phyloP scores from a whole-genome alignment of 2,329 filamentous ascomycete species.

The Aspergillus thermomutatus region DNA sequence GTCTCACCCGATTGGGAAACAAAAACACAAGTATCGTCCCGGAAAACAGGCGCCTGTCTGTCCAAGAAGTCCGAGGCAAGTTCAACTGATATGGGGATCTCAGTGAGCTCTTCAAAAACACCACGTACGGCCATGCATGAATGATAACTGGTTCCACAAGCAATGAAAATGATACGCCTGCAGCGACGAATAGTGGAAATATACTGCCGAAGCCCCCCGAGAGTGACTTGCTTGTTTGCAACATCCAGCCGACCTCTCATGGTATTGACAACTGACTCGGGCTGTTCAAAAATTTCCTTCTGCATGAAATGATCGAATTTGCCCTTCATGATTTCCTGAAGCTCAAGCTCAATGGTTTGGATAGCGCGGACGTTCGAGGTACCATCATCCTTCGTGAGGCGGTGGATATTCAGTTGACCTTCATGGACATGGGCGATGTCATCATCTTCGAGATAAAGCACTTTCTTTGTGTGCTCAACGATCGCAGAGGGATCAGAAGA shows the following conservation, averaged over 20 bases:
- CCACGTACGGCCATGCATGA: constrained; percentile 99
- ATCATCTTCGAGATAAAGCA: constrained; percentile 98
- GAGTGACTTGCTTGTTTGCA: constrained; percentile 89
- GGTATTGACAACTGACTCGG: constrained; percentile 98
- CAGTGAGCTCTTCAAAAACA: constrained; percentile 94
- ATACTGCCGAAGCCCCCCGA: constrained; percentile 94
- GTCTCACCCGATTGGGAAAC: constrained; percentile 99
- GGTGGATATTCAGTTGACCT: constrained; percentile 97
- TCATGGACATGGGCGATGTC: constrained; percentile 99
- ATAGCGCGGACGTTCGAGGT: constrained; percentile 96
- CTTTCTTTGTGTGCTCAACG: constrained; percentile 99
- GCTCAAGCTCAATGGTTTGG: constrained; percentile 96
- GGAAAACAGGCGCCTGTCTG: constrained; percentile 94
- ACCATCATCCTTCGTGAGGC: constrained; percentile 92
- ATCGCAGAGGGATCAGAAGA: constrained; percentile 98
- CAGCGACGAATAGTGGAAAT: constrained; percentile 95
- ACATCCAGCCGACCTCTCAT: constrained; percentile 98
- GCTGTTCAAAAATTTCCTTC: constrained; percentile 99
- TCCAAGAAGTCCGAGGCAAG: constrained; percentile 98
- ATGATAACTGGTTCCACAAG: constrained; percentile 97
- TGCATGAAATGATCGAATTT: constrained; percentile 99
- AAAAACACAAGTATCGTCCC: constrained; percentile 98
- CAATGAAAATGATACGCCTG: constrained; percentile 97
- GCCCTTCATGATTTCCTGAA: constrained; percentile 99
- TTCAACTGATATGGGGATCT: constrained; percentile 96